Conservation (phyloP, 306 rosid genomes). For the Cicer pinnatifidum region DNA sequence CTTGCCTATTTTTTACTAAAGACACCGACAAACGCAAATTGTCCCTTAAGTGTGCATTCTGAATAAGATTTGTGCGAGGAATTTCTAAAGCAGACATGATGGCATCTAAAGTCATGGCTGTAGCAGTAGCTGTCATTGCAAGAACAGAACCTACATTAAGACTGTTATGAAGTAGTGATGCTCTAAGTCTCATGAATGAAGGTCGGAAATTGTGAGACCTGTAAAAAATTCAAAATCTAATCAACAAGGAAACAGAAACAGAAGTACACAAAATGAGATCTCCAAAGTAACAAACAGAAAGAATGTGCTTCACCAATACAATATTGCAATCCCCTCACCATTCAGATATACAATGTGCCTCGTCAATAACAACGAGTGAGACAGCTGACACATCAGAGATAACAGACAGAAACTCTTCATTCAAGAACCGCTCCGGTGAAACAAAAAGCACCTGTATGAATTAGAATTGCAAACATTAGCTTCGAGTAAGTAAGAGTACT, state of each 20-base stretch:
- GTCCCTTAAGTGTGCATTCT: constrained; percentile 63
- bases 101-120: constrained; percentile 74
- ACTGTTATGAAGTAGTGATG: constrained; percentile 69
- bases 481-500: constrained; percentile 3
- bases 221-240: constrained; percentile 39
- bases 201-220: constrained; percentile 98
- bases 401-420: constrained; percentile 71
- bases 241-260: constrained; percentile 39
- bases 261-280: constrained; percentile 11
- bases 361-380: constrained; percentile 89
- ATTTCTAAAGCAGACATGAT: constrained; percentile 85
- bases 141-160: constrained; percentile 76
- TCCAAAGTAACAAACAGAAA: background rate
- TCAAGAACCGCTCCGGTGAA: constrained; percentile 92
- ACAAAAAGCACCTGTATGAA: constrained; percentile 82
- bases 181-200: constrained; percentile 89
- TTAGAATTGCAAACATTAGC: constrained; percentile 38
- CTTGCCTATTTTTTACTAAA: constrained; percentile 73
- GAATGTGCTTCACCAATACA: background rate
- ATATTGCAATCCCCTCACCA: constrained; percentile 65
- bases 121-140: constrained; percentile 98
- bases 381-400: constrained; percentile 57
- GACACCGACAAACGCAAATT: constrained; percentile 80
- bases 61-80: constrained; percentile 69
- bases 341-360: constrained; percentile 93